Evolutionary conservation across 2,329 filamentous ascomycete genomes (phyloP), one percentile per base, ranked within the genome.

Genomic region (Microsporum ferrugineum): DNA sequence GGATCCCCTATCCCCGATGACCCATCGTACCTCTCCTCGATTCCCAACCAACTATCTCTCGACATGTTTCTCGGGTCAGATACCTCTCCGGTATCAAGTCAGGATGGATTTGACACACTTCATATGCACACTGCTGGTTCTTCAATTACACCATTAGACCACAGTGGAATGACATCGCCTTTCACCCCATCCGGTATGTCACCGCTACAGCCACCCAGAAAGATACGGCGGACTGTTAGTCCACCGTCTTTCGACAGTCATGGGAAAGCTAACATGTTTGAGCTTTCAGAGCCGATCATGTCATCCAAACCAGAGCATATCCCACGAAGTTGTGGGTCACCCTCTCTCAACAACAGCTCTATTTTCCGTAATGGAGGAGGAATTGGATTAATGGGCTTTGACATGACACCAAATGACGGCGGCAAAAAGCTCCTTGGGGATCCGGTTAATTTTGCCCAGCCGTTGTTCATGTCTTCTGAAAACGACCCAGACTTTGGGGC

Each of bases 31-130:
- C 27, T 57, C 1, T 38, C 60, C 1, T 34, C 60, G 3, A 49
- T 61, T 27, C 43, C 57, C 36, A 57, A 51, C 39, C 57, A 61
- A n/a, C 60, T 61, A n/a, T 39, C 53, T 17, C 57, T 61, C 31
- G 60, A 58, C 5, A 61, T 61, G 60, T 61, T 61, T n/a, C 60
- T 61, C 27, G 60, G 55, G 7, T 36, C 60, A n/a, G 60, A 58
- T 36, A 39, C 55, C 10, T 57, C 53, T 5, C 41, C 56, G 2
- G 57, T 59, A 14, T 59, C 60, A 3, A 58, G 33, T 29, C 39
- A 58, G 17, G 60, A 61, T 38, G 33, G 53, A 12, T 61, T 49
- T 27, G 60, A 58, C n/a, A 39, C 60, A 34, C 39, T 59, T 7
- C 57, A 45, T 41, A 58, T 57, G 43, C 49, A 47, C 12, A 29